Percentiles rank a stretch among this genome's conserved stretches.
Evolutionary conservation across 495 filamentous ascomycete species (phyloP).

Genomic region (Rostrohypoxylon terebratum): DNA sequence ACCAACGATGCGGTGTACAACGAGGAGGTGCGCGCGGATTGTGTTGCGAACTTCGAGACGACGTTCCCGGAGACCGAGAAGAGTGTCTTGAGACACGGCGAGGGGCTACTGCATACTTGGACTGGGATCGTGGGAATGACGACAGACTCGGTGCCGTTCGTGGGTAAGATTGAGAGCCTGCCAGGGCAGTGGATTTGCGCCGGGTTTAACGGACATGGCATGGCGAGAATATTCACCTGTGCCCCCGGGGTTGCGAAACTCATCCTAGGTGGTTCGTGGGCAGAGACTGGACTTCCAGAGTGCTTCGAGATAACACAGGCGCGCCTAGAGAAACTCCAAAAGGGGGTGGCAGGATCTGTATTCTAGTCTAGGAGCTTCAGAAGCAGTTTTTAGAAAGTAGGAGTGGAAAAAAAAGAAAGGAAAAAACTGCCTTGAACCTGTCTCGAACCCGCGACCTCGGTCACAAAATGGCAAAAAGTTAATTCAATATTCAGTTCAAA

Average conservation of each 20-base stretch:
- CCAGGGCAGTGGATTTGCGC: conserved; percentile 49
- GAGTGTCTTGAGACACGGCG: conserved; percentile 32
- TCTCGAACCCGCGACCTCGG: neutral
- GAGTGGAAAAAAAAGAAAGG: neutral
- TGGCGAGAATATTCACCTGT: conserved; percentile 51
- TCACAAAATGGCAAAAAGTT: neutral
- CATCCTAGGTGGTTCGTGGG: conserved; percentile 47
- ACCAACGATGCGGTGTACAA: conserved; percentile 40
- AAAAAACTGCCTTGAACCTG: neutral
- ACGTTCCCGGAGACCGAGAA: conserved; percentile 38
- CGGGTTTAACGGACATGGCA: conserved; percentile 50
- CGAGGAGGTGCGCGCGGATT: conserved; percentile 45
- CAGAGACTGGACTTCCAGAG: conserved; percentile 48
- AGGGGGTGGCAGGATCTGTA: conserved; percentile 30
- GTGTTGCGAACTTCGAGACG: conserved; percentile 32
- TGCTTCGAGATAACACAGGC: conserved; percentile 46
- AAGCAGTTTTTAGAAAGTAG: neutral
- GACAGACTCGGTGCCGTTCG: conserved; percentile 47
- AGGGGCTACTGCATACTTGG: conserved; percentile 48
- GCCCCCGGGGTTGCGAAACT: conserved; percentile 44
- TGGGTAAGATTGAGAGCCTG: conserved; percentile 36
- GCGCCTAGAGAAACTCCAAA: conserved; percentile 36
- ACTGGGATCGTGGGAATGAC: conserved; percentile 51
- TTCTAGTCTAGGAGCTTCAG: conserved; percentile 24
- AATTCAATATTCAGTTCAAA: neutral